Evolutionary conservation across 495 filamentous ascomycete species (phyloP), one percentile per base, ranked within the genome.

Genomic region (Cudoniella acicularis): DNA sequence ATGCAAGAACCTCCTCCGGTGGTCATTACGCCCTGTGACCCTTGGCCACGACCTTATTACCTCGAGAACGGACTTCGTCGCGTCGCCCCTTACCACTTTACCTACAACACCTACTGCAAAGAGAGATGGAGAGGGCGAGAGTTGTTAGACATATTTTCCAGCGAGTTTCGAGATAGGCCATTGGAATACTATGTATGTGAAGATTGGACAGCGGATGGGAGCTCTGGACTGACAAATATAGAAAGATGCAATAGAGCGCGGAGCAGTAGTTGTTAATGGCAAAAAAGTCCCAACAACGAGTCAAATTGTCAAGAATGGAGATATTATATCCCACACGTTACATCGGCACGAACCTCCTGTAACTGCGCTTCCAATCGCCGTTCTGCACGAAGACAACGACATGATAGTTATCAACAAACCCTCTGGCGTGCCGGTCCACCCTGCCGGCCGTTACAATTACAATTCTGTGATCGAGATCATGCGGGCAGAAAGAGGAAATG

Each of bases 391-490:
- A 72, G 90, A 95, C 64, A 84, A 95, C 16, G 86, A 90, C 58
- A 84, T 98, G 73, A 85, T 98, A 26, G 92, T 96, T 52, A 96
- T 98, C 67, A 91, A 96, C 74, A 98, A 98, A 73, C 94, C 94
- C 0, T 87, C 94, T 20, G 94, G 94, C 10, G 81, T 98, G 18
- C 94, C 94, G 0, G 94, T 98, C 0, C 94, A 98, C 72, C 86
- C 94, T 16, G 92, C 94, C 10, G 94, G 94, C 11, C 86, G 94
- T 20, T 98, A 98, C 73, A 89, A 92, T 71, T 96, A 87, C 77
- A 98, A 98, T 72, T 89, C 89, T 1, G 79, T 98, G 42, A 79
- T 96, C 20, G 93, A 98, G 76, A 96, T 98, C 62, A 85, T 98
- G 80, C 87, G 88, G 59, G 77, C 87, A 2, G 87, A 96, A 67